These are phyloP conservation scores for Pythium angustatum DNA, from an alignment of 352 stramenopile genomes.

Conservation along the genomic window DNA sequence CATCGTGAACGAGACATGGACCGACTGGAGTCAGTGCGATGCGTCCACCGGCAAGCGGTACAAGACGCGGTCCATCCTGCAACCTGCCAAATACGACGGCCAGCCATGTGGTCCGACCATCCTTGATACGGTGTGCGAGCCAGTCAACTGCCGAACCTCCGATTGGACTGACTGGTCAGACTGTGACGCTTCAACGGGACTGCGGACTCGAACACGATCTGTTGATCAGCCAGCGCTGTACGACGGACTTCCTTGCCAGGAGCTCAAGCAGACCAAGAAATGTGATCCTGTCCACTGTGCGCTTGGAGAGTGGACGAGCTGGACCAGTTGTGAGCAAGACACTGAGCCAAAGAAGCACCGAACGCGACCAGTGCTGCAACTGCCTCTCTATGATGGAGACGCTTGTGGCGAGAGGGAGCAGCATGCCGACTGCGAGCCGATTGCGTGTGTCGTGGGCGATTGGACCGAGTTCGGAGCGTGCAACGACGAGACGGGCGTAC, in stretches of 20 bases:
- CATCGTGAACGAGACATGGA: conserved; percentile 22
- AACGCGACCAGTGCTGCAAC: conserved; percentile 33
- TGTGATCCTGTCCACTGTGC: conserved; percentile 48
- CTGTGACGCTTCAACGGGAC: conserved; percentile 44
- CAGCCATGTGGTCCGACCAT: conserved; percentile 33
- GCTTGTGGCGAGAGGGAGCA: conserved; percentile 40
- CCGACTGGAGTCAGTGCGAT: conserved; percentile 51
- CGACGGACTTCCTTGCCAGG: conserved; percentile 37
- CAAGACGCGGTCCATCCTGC: conserved; percentile 32
- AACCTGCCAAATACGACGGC: conserved; percentile 39
- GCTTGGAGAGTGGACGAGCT: conserved; percentile 38
- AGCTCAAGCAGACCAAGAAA: conserved; percentile 39
- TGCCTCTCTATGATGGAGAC: conserved; percentile 34
- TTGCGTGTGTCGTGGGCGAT: conserved; percentile 41
- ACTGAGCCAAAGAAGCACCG: conserved; percentile 41
- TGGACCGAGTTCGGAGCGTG: conserved; percentile 54
- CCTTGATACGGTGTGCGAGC: conserved; percentile 35
- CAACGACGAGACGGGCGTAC: conserved; percentile 37
- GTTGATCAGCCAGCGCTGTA: conserved; percentile 41
- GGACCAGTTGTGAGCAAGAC: conserved; percentile 56
- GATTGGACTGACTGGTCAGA: conserved; percentile 50
- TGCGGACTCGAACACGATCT: conserved; percentile 38
- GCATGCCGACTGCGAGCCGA: conserved; percentile 37
- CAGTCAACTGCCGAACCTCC: conserved; percentile 38
- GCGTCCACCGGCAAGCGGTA: conserved; percentile 28